Base-by-base conservation (phyloP, 345 rosid species). In the Syzygium aromaticum region DNA sequence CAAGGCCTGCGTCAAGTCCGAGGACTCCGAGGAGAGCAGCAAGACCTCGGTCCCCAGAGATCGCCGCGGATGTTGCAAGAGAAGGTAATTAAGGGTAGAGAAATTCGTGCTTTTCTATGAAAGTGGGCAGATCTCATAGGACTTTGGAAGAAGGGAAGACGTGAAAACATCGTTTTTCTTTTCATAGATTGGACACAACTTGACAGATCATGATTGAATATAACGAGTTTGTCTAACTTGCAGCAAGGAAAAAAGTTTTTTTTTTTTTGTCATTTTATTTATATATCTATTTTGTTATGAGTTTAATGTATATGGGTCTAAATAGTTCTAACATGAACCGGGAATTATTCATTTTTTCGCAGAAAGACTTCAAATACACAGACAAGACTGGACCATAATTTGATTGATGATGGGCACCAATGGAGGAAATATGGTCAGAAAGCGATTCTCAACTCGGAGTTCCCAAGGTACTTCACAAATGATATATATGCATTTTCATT, bases 361-460 rank as follows among this genome's bases (percentile, higher is more conserved):
- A 86, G 94, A 86, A 90, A 90, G 90, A 84, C 85, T 46, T 84
- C 86, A 11, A 49, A 90, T 23, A 61, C 91, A 15, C 51, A 80
- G 91, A 64, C 84, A 11, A 88, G 16, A 64, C 52, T 90, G 53
- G 53, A 90, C 16, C 12, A 89, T 56, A 85, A 73, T 28, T 89
- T 91, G 85, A 87, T 86, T n/a, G 88, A 91, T 54, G 94, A 93
- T 77, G 92, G 91, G 21, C 86, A 77, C 85, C 90, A 86, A 13
- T 91, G 95, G 94, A 90, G 95, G 84, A 94, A 92, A 88, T 94
- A 92, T 78, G 94, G 94, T 3, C 93, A 94, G 89, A 93, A 93
- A 83, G 64, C 88, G 43, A 94, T 94, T 90, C 92, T 86, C 61
- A 87, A 89, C 73, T 86, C 91, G 17, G 40, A 87, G 13, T 88